Conservation (phyloP, 202 grass and related monocot genomes). For the Carex sylvatica region DNA sequence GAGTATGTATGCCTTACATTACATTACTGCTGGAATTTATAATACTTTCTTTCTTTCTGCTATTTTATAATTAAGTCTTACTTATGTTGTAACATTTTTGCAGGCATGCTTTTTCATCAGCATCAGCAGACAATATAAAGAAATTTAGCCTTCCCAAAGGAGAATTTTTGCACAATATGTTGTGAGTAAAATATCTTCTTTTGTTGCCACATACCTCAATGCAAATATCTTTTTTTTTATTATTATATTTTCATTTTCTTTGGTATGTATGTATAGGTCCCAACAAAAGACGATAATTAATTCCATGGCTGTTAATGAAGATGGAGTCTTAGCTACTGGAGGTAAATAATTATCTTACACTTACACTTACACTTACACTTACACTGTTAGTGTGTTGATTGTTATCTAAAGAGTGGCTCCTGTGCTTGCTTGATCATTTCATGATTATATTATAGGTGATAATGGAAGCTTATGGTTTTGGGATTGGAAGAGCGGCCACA, state of each 20-base stretch:
- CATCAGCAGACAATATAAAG: conserved; percentile 97
- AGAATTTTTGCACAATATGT: conserved; percentile 97
- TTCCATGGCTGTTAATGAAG: conserved; percentile 96
- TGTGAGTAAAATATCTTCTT: conserved; percentile 40
- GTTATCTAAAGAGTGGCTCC: no score
- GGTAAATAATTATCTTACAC: conserved; percentile 36
- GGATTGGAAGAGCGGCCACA: conserved; percentile 99
- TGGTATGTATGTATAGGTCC: conserved; percentile 41
- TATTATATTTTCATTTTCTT: not conserved
- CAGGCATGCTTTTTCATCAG: conserved; percentile 92
- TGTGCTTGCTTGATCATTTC: no score
- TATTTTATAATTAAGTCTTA: not conserved
- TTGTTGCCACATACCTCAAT: not conserved
- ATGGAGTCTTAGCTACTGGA: conserved; percentile 88
- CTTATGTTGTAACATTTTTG: conserved; percentile 25
- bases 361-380: not conserved
- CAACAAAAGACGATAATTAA: conserved; percentile 99
- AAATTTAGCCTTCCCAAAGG: conserved; percentile 92
- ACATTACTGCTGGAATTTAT: not conserved
- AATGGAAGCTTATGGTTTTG: conserved; percentile 99
- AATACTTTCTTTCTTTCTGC: not conserved
- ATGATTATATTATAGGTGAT: conserved; percentile 37
- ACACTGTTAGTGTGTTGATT: not conserved
- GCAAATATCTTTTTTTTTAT: conserved; percentile 7
- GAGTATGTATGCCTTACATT: conserved; percentile 39